Evolutionary conservation across 1,284 basidiomycete genomes (phyloP).

Genomic region (Pyrrhoderma lamaoense): DNA sequence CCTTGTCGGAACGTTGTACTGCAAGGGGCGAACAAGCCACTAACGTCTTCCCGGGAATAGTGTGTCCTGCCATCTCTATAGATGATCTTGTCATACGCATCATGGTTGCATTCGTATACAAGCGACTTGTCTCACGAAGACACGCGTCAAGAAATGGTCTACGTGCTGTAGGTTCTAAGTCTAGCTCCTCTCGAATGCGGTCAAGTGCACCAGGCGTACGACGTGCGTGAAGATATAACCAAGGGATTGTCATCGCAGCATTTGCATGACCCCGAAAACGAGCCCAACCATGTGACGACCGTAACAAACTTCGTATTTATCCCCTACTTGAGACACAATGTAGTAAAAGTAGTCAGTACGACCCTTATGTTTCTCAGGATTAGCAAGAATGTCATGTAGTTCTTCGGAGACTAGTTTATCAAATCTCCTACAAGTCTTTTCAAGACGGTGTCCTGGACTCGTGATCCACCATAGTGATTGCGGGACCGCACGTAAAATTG

Average conservation of each 20-base stretch:
- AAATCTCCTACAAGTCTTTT: constrained; percentile 5
- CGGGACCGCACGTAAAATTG: constrained; percentile 9
- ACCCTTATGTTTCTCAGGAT: constrained; percentile 13
- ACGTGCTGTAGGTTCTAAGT: not conserved
- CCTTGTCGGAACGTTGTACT: constrained; percentile 5
- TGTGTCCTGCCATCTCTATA: constrained; percentile 1
- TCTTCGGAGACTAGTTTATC: constrained; percentile 5
- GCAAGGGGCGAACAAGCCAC: constrained; percentile 14
- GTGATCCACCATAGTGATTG: constrained; percentile 4
- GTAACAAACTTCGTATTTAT: constrained; percentile 1
- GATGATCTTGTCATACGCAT: constrained; percentile 9
- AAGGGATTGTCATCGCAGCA: constrained; percentile 14
- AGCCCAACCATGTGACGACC: constrained; percentile 10
- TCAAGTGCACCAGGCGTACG: constrained; percentile 12
- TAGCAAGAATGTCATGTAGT: constrained; percentile 7
- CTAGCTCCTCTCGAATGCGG: constrained; percentile 7
- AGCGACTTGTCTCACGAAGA: constrained; percentile 14
- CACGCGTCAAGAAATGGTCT: constrained; percentile 15
- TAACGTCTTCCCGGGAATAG: constrained; percentile 4
- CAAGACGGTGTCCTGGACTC: constrained; percentile 3
- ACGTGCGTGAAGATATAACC: constrained; percentile 15
- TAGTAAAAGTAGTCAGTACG: constrained; percentile 15
- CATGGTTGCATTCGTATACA: constrained; percentile 13
- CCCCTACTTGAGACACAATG: constrained; percentile 1
- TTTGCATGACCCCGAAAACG: constrained; percentile 16